These are phyloP conservation scores for Saccharomycopsis fodiens DNA, from an alignment of 805 yeast species.

Conservation along the genomic window DNA sequence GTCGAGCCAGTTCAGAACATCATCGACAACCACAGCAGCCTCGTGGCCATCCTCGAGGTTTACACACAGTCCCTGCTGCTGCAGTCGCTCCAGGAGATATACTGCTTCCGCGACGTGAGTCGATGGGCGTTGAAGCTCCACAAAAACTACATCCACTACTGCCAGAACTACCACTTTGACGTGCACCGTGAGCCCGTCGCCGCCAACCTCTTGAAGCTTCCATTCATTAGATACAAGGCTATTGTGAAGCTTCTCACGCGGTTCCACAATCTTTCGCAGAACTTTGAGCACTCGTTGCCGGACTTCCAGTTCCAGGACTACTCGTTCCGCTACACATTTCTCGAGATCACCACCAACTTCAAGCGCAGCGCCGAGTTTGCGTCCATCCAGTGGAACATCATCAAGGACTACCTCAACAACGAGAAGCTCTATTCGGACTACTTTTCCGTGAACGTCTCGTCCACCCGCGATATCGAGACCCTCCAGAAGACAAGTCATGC, in stretches of 20 bases:
- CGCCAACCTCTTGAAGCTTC: constrained; percentile 10
- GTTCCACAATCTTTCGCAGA: constrained; percentile 8
- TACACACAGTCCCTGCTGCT: neutral
- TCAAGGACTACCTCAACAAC: constrained; percentile 16
- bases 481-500: neutral
- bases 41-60: neutral
- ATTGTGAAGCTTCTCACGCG: constrained; percentile 8
- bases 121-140: constrained; percentile 16
- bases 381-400: constrained; percentile 16
- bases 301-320: constrained; percentile 10
- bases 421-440: constrained; percentile 18
- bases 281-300: constrained; percentile 12
- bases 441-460: constrained; percentile 12
- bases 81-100: constrained; percentile 12
- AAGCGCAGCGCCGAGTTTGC: constrained; percentile 7
- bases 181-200: neutral
- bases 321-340: constrained; percentile 6
- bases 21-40: neutral
- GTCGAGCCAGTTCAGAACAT: neutral
- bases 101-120: constrained; percentile 16
- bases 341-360: constrained; percentile 14
- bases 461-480: constrained; percentile 8
- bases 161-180: constrained; percentile 4
- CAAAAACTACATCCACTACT: constrained; percentile 10
- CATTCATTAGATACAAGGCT: constrained; percentile 19